Conservation (phyloP, 495 filamentous ascomycete genomes). For the Xylaria curta region DNA sequence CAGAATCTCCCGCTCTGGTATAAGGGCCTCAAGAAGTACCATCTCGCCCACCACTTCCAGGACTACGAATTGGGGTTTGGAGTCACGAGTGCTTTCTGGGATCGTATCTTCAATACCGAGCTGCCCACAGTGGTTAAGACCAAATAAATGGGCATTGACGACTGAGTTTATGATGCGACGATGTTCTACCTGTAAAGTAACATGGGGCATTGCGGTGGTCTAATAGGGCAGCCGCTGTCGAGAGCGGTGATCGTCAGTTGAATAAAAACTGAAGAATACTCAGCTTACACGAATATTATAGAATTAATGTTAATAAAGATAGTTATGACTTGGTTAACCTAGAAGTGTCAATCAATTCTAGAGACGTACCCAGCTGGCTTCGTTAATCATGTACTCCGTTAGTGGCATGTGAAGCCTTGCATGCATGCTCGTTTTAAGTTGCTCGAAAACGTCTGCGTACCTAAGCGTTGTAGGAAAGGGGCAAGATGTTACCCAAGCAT, state of each 20-base stretch:
- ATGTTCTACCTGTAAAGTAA: conserved; percentile 21
- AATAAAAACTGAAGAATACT: conserved; percentile 30
- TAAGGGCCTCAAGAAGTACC: conserved; percentile 91
- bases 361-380: too few species aligned
- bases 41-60: conserved; percentile 94
- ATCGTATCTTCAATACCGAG: conserved; percentile 88
- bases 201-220: conserved; percentile 1
- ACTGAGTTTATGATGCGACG: conserved; percentile 12
- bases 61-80: conserved; percentile 99
- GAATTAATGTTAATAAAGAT: conserved; percentile 33
- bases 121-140: conserved; percentile 65
- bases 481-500: background rate
- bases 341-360: too few species aligned
- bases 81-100: conserved; percentile 98
- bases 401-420: background rate
- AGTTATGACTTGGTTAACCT: background rate
- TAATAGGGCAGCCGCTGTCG: background rate
- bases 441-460: background rate
- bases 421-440: background rate
- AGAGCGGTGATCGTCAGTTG: conserved; percentile 28
- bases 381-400: too few species aligned
- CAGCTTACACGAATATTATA: conserved; percentile 31
- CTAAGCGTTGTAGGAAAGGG: background rate
- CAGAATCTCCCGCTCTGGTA: conserved; percentile 89
- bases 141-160: conserved; percentile 46